These are phyloP conservation scores for Monosporozyma unispora DNA, from an alignment of 805 yeast genomes.

Conservation along the genomic window DNA sequence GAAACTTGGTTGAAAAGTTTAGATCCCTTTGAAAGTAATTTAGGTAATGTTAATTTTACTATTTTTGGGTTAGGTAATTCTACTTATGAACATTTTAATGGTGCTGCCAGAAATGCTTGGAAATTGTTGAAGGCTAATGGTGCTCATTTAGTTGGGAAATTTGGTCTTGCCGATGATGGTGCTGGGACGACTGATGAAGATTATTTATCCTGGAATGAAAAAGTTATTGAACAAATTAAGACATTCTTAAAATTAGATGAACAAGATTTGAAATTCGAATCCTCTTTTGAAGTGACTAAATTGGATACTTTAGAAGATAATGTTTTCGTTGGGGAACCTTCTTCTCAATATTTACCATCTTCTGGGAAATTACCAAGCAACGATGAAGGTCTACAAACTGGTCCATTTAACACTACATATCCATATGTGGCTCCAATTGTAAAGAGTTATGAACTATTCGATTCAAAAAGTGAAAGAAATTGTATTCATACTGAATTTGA, in stretches of 20 bases:
- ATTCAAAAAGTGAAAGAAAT: conserved; percentile 47
- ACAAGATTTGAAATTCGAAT: conserved; percentile 60
- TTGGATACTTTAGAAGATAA: conserved; percentile 31
- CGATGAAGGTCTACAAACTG: conserved; percentile 37
- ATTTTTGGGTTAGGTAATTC: conserved; percentile 92
- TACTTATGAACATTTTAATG: conserved; percentile 86
- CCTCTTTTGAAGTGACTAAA: conserved; percentile 43
- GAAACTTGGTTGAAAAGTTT: conserved; percentile 46
- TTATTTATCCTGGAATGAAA: conserved; percentile 86
- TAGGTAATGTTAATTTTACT: conserved; percentile 55
- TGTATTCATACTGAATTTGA: conserved; percentile 91
- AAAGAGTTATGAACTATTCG: conserved; percentile 62
- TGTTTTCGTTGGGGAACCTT: conserved; percentile 80
- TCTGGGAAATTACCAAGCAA: conserved; percentile 28
- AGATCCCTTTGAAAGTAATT: conserved; percentile 7
- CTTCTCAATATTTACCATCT: conserved; percentile 40
- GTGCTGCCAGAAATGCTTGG: conserved; percentile 58
- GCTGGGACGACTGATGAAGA: conserved; percentile 93
- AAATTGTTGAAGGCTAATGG: conserved; percentile 50
- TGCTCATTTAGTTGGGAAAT: conserved; percentile 60
- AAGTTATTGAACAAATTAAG: conserved; percentile 56
- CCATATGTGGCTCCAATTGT: conserved; percentile 74
- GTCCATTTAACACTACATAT: conserved; percentile 77
- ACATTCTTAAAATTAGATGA: conserved; percentile 62
- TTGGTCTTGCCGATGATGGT: conserved; percentile 94